phyloP scores from a whole-genome alignment of 768 basidiomycete genomes.

The Phylloporus sp. region DNA sequence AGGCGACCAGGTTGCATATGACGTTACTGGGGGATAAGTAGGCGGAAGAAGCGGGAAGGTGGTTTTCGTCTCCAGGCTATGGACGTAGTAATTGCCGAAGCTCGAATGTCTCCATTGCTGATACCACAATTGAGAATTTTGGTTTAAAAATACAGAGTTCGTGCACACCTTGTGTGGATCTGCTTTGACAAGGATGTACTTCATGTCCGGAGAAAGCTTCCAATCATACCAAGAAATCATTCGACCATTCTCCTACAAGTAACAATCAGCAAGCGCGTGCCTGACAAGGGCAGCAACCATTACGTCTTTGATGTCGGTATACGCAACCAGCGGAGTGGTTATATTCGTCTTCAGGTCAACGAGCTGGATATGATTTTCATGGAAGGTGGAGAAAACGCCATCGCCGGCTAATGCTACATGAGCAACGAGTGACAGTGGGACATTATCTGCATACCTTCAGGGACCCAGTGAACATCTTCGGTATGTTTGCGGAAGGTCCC shows the following conservation, averaged over 20 bases:
- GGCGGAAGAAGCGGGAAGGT: constrained; percentile 73
- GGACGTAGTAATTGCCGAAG: constrained; percentile 91
- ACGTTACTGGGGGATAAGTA: constrained; percentile 61
- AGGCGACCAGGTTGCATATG: constrained; percentile 87
- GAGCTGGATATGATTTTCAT: constrained; percentile 65
- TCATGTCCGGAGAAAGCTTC: constrained; percentile 89
- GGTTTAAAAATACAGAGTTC: not conserved
- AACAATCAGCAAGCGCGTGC: constrained; percentile 1
- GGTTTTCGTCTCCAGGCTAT: constrained; percentile 60
- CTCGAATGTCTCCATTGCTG: constrained; percentile 95
- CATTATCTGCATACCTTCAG: constrained; percentile 62
- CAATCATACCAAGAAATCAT: constrained; percentile 52
- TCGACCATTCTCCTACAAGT: constrained; percentile 49
- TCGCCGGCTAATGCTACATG: constrained; percentile 69
- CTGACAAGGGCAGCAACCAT: constrained; percentile 8
- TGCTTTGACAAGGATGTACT: constrained; percentile 78
- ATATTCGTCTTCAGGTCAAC: constrained; percentile 75
- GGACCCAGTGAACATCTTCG: constrained; percentile 72
- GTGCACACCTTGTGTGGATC: constrained; percentile 60
- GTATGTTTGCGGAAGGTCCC: constrained; percentile 65
- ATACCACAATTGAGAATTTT: constrained; percentile 4
- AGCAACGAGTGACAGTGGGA: not conserved
- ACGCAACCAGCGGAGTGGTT: constrained; percentile 55
- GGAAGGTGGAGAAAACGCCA: constrained; percentile 74
- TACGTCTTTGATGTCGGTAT: constrained; percentile 62